phyloP scores from a whole-genome alignment of 139 green algal species.

The Chlamydomonas asymmetrica region DNA sequence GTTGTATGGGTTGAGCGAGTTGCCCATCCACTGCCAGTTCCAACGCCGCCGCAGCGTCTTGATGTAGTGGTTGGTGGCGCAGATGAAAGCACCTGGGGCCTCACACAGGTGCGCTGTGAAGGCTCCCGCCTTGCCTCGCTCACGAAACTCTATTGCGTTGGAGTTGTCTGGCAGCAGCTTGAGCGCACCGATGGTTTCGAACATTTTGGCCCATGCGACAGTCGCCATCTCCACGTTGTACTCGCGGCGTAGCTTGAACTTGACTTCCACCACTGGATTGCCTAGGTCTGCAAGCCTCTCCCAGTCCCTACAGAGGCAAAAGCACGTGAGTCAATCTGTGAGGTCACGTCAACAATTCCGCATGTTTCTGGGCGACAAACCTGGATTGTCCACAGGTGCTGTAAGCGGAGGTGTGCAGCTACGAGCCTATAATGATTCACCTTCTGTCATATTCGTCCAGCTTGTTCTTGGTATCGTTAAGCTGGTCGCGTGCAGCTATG shows the following conservation, averaged over 20 bases:
- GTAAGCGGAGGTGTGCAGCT: too few species aligned
- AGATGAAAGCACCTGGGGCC: constrained; percentile 55
- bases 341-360: not conserved
- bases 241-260: constrained; percentile 23
- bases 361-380: not conserved
- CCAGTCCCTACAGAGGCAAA: constrained; percentile 33
- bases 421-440: too few species aligned
- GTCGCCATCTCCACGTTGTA: constrained; percentile 44
- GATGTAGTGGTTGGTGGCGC: constrained; percentile 56
- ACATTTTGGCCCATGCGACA: constrained; percentile 58
- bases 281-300: constrained; percentile 12
- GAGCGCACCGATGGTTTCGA: constrained; percentile 33
- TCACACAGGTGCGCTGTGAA: constrained; percentile 51
- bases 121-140: not conserved
- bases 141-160: not conserved
- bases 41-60: constrained; percentile 28
- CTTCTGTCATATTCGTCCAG: not conserved
- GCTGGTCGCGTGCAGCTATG: not conserved
- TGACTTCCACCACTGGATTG: constrained; percentile 32
- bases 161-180: constrained; percentile 26
- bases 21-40: constrained; percentile 55
- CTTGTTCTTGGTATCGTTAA: constrained; percentile 1
- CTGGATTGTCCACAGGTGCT: not conserved
- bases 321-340: not conserved
- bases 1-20: constrained; percentile 55